Evolutionary conservation across 352 stramenopile genomes (phyloP).

Genomic region (Globisporangium acanthophoron): DNA sequence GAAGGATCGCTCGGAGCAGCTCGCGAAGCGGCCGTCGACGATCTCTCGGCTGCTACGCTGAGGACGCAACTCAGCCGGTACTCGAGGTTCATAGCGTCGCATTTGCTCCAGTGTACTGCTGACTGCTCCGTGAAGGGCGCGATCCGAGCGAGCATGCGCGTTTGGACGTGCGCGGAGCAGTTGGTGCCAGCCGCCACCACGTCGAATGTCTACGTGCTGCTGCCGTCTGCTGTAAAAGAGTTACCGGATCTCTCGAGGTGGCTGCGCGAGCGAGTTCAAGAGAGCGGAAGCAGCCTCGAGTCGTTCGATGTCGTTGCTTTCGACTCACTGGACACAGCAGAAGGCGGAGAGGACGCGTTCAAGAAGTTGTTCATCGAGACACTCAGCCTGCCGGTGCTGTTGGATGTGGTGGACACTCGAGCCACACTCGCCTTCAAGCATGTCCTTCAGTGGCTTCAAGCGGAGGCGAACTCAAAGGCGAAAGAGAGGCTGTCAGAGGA

Average conservation of each 20-base stretch:
- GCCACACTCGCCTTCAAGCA: constrained; percentile 21
- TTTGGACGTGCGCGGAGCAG: constrained; percentile 20
- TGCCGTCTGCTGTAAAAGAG: constrained; percentile 16
- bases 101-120: constrained; percentile 20
- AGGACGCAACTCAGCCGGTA: constrained; percentile 17
- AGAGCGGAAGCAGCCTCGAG: neutral
- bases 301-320: constrained; percentile 8
- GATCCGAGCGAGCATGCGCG: constrained; percentile 23
- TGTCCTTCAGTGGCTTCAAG: constrained; percentile 44
- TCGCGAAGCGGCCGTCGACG: neutral
- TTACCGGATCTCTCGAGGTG: constrained; percentile 25
- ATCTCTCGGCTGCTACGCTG: neutral
- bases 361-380: constrained; percentile 35
- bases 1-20: neutral
- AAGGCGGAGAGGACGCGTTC: constrained; percentile 6
- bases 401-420: constrained; percentile 21
- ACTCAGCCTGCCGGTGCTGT: constrained; percentile 31
- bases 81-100: constrained; percentile 27
- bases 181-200: constrained; percentile 13
- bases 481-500: constrained; percentile 40
- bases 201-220: constrained; percentile 21
- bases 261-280: constrained; percentile 13
- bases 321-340: constrained; percentile 1
- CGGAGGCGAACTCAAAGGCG: constrained; percentile 20
- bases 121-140: constrained; percentile 23